These are phyloP conservation scores for Lasiosphaeris hirsuta DNA, from an alignment of 495 filamentous ascomycete genomes.

Conservation along the genomic window DNA sequence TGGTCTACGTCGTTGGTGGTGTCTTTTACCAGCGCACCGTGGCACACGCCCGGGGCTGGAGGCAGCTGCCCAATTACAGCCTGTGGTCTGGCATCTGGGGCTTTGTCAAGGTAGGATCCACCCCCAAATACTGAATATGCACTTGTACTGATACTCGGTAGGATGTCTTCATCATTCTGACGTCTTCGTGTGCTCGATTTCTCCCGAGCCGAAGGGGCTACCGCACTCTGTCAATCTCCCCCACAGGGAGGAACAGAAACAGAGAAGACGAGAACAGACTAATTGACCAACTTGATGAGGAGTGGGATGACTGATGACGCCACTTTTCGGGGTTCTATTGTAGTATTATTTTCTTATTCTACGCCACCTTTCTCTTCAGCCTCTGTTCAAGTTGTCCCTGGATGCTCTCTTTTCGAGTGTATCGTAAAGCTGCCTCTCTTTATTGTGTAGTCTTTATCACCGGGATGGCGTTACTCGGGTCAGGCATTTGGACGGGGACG, in stretches of 20 bases:
- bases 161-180: conserved; percentile 79
- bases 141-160: conserved; percentile 32
- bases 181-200: conserved; percentile 69
- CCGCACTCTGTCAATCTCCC: conserved; percentile 50
- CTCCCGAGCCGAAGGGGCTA: conserved; percentile 64
- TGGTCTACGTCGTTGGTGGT: conserved; percentile 88
- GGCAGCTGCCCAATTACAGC: conserved; percentile 89
- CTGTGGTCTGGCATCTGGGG: conserved; percentile 86
- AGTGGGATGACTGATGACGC: conserved; percentile 60
- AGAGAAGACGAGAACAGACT: conserved; percentile 86
- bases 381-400: no score
- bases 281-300: conserved; percentile 95
- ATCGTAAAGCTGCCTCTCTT: no score
- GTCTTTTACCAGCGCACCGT: conserved; percentile 95
- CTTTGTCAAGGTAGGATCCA: conserved; percentile 66
- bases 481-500: no score
- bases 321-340: not conserved
- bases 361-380: not conserved
- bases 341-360: not conserved
- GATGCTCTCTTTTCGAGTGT: no score
- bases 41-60: conserved; percentile 91
- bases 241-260: conserved; percentile 43
- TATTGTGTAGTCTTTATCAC: no score
- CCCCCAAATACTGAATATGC: not conserved
- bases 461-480: no score